These are phyloP conservation scores for Pythium vanterpoolii DNA, from an alignment of 352 stramenopile genomes.

Conservation along the genomic window DNA sequence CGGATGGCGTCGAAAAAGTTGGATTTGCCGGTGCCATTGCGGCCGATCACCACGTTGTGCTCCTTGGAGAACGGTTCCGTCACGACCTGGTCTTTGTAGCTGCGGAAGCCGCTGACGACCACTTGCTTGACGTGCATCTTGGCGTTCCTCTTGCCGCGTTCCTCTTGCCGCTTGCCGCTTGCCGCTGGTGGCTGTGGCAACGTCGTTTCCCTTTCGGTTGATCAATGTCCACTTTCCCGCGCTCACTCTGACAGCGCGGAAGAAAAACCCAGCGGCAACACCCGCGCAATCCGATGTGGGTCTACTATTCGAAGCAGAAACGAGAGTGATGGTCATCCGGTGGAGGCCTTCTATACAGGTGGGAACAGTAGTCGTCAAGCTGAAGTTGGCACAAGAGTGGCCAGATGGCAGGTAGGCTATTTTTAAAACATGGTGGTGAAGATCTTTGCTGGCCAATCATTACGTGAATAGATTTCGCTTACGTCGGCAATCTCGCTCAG, in stretches of 20 bases:
- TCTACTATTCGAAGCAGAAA: background rate
- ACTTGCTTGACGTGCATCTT: constrained; percentile 97
- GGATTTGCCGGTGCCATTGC: constrained; percentile 96
- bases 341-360: constrained; percentile 5
- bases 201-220: constrained; percentile 6
- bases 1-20: constrained; percentile 99
- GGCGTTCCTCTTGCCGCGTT: background rate
- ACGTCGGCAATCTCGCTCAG: constrained; percentile 10
- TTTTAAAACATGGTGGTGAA: constrained; percentile 13
- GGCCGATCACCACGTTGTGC: constrained; percentile 97
- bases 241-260: background rate
- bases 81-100: constrained; percentile 90
- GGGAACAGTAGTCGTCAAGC: constrained; percentile 1
- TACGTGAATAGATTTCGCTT: constrained; percentile 27
- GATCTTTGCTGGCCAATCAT: constrained; percentile 19
- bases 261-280: constrained; percentile 7
- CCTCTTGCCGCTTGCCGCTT: too few relatives aligned
- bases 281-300: constrained; percentile 13
- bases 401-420: background rate
- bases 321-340: too few relatives aligned
- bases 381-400: background rate
- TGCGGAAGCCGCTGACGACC: constrained; percentile 93
- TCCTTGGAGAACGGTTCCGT: constrained; percentile 92
- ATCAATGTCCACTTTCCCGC: background rate
- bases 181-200: too few relatives aligned